These are phyloP conservation scores for Ustilago curta DNA, from an alignment of 1,284 basidiomycete species.

Conservation along the genomic window DNA sequence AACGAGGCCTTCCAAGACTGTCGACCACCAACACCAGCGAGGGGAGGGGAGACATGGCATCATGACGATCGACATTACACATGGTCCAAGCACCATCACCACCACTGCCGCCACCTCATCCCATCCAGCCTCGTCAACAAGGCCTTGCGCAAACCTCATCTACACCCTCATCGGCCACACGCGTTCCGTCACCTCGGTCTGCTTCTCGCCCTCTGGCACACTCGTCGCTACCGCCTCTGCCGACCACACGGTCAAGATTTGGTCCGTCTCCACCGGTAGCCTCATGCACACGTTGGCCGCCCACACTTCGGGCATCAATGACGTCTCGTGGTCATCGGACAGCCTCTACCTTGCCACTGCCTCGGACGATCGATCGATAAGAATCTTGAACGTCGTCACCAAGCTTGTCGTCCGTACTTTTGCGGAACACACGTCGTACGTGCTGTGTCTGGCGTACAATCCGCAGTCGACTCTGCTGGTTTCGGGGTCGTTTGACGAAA, in stretches of 20 bases:
- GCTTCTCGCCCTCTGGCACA: constrained; percentile 71
- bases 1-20: background rate
- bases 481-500: constrained; percentile 94
- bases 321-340: constrained; percentile 61
- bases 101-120: background rate
- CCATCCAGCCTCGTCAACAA: background rate
- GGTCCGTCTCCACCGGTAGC: constrained; percentile 45
- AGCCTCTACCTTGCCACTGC: constrained; percentile 56
- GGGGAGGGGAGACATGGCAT: background rate
- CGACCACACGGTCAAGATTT: constrained; percentile 69
- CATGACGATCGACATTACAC: constrained; percentile 20
- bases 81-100: background rate
- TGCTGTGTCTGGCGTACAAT: constrained; percentile 91
- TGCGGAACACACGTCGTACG: constrained; percentile 88
- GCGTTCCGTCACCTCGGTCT: constrained; percentile 70
- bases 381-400: constrained; percentile 50
- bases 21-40: background rate
- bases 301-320: constrained; percentile 58
- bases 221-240: constrained; percentile 68
- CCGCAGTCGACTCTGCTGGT: constrained; percentile 88
- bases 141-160: constrained; percentile 32
- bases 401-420: constrained; percentile 68
- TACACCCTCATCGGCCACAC: constrained; percentile 71
- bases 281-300: constrained; percentile 43
- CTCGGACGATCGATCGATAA: constrained; percentile 59